phyloP scores from a whole-genome alignment of 768 basidiomycete genomes.

The Mycena latifolia region DNA sequence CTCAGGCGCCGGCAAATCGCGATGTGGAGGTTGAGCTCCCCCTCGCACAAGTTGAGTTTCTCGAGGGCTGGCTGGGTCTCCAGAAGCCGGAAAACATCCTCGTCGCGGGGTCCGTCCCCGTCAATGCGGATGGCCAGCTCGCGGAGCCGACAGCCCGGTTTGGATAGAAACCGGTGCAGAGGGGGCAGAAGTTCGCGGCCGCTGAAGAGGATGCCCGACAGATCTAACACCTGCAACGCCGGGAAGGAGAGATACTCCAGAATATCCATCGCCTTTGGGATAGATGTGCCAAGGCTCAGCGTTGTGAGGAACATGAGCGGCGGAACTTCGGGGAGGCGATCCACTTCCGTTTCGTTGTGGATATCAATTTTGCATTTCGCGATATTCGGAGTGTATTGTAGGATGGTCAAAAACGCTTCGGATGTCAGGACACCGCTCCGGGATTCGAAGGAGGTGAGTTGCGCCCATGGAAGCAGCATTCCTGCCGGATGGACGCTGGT shows the following conservation, averaged over 20 bases:
- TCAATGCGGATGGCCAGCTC: neutral
- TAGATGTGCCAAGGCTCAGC: neutral
- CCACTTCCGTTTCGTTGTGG: neutral
- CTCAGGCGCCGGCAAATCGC: conserved; percentile 2
- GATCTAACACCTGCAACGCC: neutral
- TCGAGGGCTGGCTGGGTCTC: conserved; percentile 5
- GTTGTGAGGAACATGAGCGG: neutral
- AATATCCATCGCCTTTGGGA: neutral
- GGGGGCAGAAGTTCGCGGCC: neutral
- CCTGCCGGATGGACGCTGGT: neutral
- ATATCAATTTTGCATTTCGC: neutral
- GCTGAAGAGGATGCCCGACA: neutral
- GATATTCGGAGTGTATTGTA: neutral
- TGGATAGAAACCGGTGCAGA: neutral
- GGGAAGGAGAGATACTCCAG: neutral
- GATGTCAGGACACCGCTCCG: neutral
- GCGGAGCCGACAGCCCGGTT: neutral
- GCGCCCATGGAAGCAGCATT: neutral
- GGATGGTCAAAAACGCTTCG: neutral
- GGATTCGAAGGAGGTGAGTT: neutral
- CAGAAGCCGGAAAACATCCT: neutral
- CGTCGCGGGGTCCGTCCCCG: neutral
- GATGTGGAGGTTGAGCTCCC: neutral
- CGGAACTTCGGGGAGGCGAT: neutral
- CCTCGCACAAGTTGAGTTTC: neutral